Evolutionary conservation across 148 eudicot genomes (phyloP), one percentile per base, ranked within the genome.

Genomic region (Polygonum maritimum): DNA sequence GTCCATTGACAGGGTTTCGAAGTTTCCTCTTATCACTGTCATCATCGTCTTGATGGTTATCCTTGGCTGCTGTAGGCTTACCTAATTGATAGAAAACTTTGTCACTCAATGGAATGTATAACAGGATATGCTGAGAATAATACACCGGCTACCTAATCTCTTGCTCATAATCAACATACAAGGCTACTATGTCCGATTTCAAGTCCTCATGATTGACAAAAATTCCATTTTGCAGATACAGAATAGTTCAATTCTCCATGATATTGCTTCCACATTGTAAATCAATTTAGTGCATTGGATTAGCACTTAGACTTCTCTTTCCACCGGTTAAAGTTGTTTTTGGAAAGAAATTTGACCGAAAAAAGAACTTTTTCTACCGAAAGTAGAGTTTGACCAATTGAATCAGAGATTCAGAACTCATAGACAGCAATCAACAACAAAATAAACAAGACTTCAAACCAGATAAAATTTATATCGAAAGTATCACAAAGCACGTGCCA

Each of bases 11-110:
- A 22, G 95, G 91, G 0, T 80, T 52, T 51, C 81, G 86, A 21
- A 83, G 69, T 75, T 79, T 85, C 78, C 69, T 89, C 73, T 85
- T 86, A 33, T 41, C 48, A 40, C 41, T 31, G 2, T 84, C 84
- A n/a, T 63, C 79, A 22, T 85, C 79, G 7, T 57, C 81, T 18
- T 58, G 51, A 40, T 52, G 76, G 13, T 74, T 87, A 48, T 77
- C 84, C 62, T 44, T 57, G 31, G 52, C 76, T n/a, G 84, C 80
- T 73, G 82, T 87, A 57, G 77, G 81, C 73, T 86, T 78, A 83
- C 84, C 88, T 82, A 72, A 22, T 41, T 41, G 33, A 72, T 41
- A 54, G 35, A 72, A 21, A 45, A 12, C 75, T 21, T 72, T 48
- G 38, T 67, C 71, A 67, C 36, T 7, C 45, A 60, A 26, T 21